Conservation (phyloP, 208 protist genomes). For the Trypanosoma vivax region DNA sequence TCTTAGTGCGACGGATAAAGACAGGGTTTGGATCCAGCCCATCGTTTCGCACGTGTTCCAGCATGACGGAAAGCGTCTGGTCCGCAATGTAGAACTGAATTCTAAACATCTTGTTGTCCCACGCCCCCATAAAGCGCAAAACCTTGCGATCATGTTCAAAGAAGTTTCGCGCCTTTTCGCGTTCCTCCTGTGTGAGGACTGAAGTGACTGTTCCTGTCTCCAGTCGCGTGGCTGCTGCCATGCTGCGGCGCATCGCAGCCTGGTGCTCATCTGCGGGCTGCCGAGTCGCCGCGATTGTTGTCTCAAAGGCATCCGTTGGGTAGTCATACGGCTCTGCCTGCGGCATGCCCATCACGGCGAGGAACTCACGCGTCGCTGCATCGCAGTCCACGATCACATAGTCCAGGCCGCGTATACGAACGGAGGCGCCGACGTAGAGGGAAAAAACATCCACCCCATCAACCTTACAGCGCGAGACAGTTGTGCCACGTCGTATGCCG, state of each 20-base stretch:
- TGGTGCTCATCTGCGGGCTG: conserved; percentile 55
- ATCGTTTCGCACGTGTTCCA: conserved; percentile 86
- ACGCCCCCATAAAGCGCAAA: conserved; percentile 92
- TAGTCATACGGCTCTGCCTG: conserved; percentile 61
- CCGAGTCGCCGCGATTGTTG: conserved; percentile 12
- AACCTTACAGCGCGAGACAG: conserved; percentile 81
- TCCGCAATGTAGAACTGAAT: conserved; percentile 96
- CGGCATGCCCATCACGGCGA: conserved; percentile 68
- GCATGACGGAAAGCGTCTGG: conserved; percentile 90
- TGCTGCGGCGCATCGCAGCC: conserved; percentile 69
- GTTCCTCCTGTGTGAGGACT: conserved; percentile 76
- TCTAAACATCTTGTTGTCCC: conserved; percentile 90
- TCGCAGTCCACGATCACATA: conserved; percentile 93
- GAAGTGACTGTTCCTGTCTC: conserved; percentile 63
- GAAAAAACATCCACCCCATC: conserved; percentile 64
- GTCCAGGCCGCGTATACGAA: conserved; percentile 79
- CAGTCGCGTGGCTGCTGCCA: conserved; percentile 70
- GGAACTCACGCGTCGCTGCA: conserved; percentile 91
- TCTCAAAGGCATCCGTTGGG: conserved; percentile 79
- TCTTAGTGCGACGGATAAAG: conserved; percentile 82
- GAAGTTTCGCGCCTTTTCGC: conserved; percentile 73
- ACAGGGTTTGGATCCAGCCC: conserved; percentile 91
- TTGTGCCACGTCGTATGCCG: conserved; percentile 88
- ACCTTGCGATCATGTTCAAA: conserved; percentile 93
- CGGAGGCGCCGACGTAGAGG: conserved; percentile 73